phyloP scores from a whole-genome alignment of 2,329 filamentous ascomycete species.

The Cladophialophora immunda region DNA sequence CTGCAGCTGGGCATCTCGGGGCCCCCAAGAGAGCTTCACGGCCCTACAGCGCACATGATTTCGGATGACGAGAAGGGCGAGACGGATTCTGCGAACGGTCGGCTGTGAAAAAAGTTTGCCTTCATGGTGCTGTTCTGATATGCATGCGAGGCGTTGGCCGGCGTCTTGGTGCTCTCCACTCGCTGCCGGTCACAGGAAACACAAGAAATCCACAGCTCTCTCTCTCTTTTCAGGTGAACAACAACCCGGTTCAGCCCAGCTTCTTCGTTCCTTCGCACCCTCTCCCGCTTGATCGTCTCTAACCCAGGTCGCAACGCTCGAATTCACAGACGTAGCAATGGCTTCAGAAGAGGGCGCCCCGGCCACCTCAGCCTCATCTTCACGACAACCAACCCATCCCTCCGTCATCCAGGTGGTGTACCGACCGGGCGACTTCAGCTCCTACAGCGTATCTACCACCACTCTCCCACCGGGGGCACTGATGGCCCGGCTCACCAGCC shows the following conservation, averaged over 20 bases:
- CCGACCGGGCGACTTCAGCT: slow-evolving; percentile 27
- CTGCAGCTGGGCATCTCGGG: not conserved
- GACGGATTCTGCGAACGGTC: not conserved
- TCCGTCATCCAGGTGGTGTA: slow-evolving; percentile 31
- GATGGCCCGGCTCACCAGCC: slow-evolving; percentile 28
- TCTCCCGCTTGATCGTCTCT: not conserved
- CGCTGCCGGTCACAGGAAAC: too few species aligned
- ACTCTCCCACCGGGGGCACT: slow-evolving; percentile 28
- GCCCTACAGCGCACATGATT: not conserved
- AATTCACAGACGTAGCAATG: not conserved
- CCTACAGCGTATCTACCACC: slow-evolving; percentile 25
- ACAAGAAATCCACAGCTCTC: too few species aligned
- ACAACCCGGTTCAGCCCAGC: not conserved
- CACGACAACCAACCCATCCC: slow-evolving; percentile 30
- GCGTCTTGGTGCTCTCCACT: slow-evolving; percentile 12
- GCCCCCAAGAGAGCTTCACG: not conserved
- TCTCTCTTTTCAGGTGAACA: not conserved
- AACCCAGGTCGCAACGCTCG: not conserved
- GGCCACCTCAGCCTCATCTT: not conserved
- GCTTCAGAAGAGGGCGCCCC: not conserved
- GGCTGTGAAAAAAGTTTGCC: not conserved
- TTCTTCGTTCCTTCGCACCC: not conserved
- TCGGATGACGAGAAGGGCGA: not conserved
- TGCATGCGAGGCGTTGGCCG: slow-evolving; percentile 6
- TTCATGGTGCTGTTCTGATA: not conserved